These are phyloP conservation scores for Meira nashicola DNA, from an alignment of 1,284 basidiomycete species.

Conservation along the genomic window DNA sequence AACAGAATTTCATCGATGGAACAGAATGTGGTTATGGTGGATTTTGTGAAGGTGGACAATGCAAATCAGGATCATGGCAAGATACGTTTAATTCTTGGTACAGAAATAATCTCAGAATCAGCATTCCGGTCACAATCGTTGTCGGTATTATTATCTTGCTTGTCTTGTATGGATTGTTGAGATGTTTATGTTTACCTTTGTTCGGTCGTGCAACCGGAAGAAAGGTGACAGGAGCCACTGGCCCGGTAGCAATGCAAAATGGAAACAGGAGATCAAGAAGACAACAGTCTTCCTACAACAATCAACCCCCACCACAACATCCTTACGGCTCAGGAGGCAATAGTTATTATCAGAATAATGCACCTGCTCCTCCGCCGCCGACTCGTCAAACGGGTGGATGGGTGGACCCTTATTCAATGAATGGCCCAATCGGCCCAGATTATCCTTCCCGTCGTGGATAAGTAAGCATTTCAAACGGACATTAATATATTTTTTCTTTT, in stretches of 20 bases:
- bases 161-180: conserved; percentile 23
- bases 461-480: background rate
- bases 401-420: background rate
- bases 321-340: background rate
- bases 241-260: background rate
- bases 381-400: background rate
- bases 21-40: conserved; percentile 75
- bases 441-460: background rate
- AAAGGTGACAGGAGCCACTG: background rate
- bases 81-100: conserved; percentile 63
- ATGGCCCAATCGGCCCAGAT: background rate
- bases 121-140: conserved; percentile 43
- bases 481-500: background rate
- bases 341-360: background rate
- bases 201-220: background rate
- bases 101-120: conserved; percentile 38
- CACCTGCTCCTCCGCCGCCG: background rate
- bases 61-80: conserved; percentile 64
- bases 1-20: conserved; percentile 72
- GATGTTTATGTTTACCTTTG: conserved; percentile 15
- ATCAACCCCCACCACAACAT: background rate
- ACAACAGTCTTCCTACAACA: background rate
- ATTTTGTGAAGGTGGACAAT: conserved; percentile 59
- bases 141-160: conserved; percentile 31
- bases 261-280: background rate